A percentile compares a stretch with the other conserved stretches of the same genome.
Conservation (phyloP, 495 filamentous ascomycete species). For the Podospora bellae-mahoneyi region DNA sequence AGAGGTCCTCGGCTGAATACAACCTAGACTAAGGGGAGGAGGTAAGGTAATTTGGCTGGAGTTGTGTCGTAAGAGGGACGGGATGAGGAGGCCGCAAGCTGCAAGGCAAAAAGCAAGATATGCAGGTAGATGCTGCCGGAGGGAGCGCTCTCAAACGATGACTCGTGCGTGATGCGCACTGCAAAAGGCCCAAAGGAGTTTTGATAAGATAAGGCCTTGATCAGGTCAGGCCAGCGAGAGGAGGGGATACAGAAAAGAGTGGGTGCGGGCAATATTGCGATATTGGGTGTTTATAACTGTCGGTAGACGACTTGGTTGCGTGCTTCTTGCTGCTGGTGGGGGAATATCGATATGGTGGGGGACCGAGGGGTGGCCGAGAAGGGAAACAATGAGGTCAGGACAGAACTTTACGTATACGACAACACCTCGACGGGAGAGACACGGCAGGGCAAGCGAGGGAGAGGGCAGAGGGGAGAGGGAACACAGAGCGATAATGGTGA, state of each 20-base stretch:
- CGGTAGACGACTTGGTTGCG: background rate
- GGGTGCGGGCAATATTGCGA: slow-evolving; percentile 1
- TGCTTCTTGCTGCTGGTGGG: background rate
- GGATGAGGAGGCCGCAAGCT: slow-evolving; percentile 9
- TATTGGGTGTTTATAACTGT: background rate
- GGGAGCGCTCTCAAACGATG: background rate
- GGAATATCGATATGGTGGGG: too few species aligned
- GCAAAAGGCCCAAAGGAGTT: slow-evolving; percentile 13
- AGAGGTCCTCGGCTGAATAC: slow-evolving; percentile 1
- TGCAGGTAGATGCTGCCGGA: slow-evolving; percentile 5
- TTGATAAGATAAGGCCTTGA: background rate
- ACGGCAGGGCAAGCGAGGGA: too few species aligned
- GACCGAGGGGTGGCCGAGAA: background rate
- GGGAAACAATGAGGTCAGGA: background rate
- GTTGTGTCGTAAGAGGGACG: background rate
- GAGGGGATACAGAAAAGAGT: background rate
- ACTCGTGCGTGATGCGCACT: slow-evolving; percentile 11
- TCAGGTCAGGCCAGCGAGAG: background rate
- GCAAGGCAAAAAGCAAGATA: slow-evolving; percentile 13
- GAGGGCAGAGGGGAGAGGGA: too few species aligned
- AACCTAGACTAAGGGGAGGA: background rate
- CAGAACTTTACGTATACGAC: too few species aligned
- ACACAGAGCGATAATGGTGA: background rate
- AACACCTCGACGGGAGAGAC: too few species aligned
- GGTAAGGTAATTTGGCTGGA: background rate